phyloP scores from a whole-genome alignment of 352 stramenopile genomes.

The Pythium brassicae region DNA sequence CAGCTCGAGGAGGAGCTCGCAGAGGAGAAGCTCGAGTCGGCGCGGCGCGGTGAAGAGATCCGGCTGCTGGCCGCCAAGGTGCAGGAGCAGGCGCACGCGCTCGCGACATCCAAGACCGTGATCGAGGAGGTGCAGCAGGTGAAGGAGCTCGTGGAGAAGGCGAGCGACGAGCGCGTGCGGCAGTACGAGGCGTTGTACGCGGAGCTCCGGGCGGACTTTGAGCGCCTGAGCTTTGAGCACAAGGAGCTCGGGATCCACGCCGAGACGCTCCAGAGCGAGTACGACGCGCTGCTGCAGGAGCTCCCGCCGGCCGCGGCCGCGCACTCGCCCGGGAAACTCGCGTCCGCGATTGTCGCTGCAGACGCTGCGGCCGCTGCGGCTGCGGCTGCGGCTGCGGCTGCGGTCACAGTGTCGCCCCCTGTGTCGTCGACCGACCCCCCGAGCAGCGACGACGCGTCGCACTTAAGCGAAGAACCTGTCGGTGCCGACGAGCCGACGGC shows the following conservation, averaged over 20 bases:
- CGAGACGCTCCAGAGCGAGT: constrained; percentile 73
- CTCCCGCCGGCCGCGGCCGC: constrained; percentile 27
- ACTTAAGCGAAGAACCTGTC: constrained; percentile 9
- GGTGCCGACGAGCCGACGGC: too few relatives aligned
- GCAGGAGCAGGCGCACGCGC: constrained; percentile 50
- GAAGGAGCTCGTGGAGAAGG: constrained; percentile 60
- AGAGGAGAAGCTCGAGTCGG: constrained; percentile 80
- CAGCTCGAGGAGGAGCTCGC: constrained; percentile 74
- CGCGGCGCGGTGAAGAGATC: constrained; percentile 71
- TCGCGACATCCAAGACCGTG: constrained; percentile 55
- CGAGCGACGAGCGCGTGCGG: constrained; percentile 64
- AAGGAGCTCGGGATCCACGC: constrained; percentile 78
- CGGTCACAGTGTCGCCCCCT: not conserved
- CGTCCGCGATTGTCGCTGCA: constrained; percentile 17
- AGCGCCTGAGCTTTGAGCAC: constrained; percentile 78
- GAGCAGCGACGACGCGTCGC: constrained; percentile 19
- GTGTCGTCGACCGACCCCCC: constrained; percentile 15
- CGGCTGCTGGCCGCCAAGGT: constrained; percentile 56
- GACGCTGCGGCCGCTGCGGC: constrained; percentile 16
- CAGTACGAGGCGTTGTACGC: constrained; percentile 49
- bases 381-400: not conserved
- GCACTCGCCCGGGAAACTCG: constrained; percentile 34
- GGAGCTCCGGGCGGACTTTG: constrained; percentile 62
- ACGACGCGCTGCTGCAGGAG: constrained; percentile 54
- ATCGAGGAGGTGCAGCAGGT: constrained; percentile 65